Evolutionary conservation across 371 early-diverging fungal genomes (phyloP).

Genomic region (Coemansia sp.): DNA sequence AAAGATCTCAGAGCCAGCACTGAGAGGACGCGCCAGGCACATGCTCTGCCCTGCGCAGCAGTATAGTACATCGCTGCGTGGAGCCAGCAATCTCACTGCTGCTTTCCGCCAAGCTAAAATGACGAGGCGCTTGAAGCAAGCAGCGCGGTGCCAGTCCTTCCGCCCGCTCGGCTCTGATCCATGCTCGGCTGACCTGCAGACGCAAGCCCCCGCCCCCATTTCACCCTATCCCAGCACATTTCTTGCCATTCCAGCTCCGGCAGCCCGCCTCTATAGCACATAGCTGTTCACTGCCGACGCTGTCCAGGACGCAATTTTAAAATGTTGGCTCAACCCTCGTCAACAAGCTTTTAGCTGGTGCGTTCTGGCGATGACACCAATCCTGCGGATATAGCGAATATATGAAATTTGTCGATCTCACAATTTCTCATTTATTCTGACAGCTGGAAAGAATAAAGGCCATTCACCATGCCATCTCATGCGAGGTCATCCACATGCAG

Average conservation of each 20-base stretch:
- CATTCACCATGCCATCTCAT: not conserved
- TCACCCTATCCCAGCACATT: not conserved
- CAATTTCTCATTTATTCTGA: slow-evolving; percentile 1
- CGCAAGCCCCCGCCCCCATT: slow-evolving; percentile 8
- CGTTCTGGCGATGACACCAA: not conserved
- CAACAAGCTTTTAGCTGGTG: not conserved
- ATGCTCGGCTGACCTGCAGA: slow-evolving; percentile 19
- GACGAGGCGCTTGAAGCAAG: not conserved
- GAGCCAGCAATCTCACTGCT: not conserved
- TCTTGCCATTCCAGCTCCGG: not conserved
- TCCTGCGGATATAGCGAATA: not conserved
- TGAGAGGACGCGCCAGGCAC: slow-evolving; percentile 3
- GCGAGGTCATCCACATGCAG: not conserved
- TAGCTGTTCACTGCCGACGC: slow-evolving; percentile 1
- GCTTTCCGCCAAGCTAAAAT: not conserved
- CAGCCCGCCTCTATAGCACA: slow-evolving; percentile 6
- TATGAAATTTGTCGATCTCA: slow-evolving; percentile 4
- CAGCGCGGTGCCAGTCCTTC: not conserved
- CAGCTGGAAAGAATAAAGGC: not conserved
- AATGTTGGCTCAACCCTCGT: not conserved
- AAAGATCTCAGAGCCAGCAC: not conserved
- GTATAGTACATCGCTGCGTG: slow-evolving; percentile 8
- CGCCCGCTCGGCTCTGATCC: slow-evolving; percentile 21
- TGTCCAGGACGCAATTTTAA: not conserved
- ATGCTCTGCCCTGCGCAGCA: slow-evolving; percentile 4